phyloP scores from a whole-genome alignment of 2,329 filamentous ascomycete genomes.

The Colletotrichum euphorbiae region DNA sequence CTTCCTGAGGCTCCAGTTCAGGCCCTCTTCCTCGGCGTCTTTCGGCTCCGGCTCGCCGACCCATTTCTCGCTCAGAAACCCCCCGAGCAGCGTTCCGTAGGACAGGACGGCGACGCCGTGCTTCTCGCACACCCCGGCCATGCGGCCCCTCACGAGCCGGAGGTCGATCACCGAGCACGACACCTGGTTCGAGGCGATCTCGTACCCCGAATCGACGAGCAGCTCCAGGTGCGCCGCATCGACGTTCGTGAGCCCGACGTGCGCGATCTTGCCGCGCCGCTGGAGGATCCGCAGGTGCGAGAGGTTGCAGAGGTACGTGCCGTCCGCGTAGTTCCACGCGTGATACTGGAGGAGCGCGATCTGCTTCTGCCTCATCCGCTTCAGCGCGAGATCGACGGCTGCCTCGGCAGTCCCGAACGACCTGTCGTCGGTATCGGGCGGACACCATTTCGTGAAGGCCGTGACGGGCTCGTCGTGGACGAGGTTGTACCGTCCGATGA shows the following conservation, averaged over 20 bases:
- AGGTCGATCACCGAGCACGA: conserved; percentile 28
- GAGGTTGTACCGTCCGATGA: conserved; percentile 21
- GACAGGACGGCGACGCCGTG: conserved; percentile 6
- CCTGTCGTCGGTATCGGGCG: conserved; percentile 23
- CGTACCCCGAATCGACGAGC: conserved; percentile 14
- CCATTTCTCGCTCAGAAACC: conserved; percentile 43
- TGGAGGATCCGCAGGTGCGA: conserved; percentile 17
- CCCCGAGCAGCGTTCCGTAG: conserved; percentile 38
- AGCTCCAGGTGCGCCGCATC: conserved; percentile 33
- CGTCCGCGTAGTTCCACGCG: conserved; percentile 31
- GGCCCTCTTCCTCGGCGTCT: background rate
- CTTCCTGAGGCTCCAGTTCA: conserved; percentile 45
- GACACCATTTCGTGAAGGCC: conserved; percentile 35
- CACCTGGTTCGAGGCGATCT: conserved; percentile 30
- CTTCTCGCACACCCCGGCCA: background rate
- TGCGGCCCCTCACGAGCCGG: conserved; percentile 1
- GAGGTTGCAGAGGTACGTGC: conserved; percentile 28
- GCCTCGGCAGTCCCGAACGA: conserved; percentile 13
- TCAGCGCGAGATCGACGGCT: conserved; percentile 21
- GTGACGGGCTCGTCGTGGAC: background rate
- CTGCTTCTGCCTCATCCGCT: background rate
- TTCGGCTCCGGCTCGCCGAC: conserved; percentile 39
- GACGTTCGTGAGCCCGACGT: conserved; percentile 27
- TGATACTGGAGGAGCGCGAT: conserved; percentile 33
- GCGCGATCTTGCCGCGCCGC: conserved; percentile 5